Conservation (phyloP, 441 rosid genomes). For the Erysimum cheiri region DNA sequence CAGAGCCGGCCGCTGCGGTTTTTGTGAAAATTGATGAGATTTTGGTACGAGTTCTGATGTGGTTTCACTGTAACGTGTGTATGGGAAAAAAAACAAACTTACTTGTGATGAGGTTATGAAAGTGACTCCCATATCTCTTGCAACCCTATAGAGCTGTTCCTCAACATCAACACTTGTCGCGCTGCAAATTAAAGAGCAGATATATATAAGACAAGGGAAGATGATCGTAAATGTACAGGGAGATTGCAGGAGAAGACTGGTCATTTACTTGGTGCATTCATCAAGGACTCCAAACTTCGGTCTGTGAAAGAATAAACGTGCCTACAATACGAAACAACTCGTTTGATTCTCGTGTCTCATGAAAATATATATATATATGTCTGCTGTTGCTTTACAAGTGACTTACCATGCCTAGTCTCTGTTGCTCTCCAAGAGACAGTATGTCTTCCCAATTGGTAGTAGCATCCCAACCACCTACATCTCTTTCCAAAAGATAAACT, state of each 20-base stretch:
- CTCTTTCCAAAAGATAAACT: slow-evolving; percentile 90
- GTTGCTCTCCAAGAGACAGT: slow-evolving; percentile 98
- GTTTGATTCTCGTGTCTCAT: slow-evolving; percentile 32
- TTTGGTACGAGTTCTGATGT: background rate
- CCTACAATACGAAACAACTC: slow-evolving; percentile 55
- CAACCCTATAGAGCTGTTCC: slow-evolving; percentile 95
- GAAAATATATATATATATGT: background rate
- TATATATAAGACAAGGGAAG: slow-evolving; percentile 2
- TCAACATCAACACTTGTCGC: slow-evolving; percentile 99
- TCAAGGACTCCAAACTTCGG: slow-evolving; percentile 97
- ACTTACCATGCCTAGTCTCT: slow-evolving; percentile 96
- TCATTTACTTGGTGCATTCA: slow-evolving; percentile 97
- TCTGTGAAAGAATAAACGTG: slow-evolving; percentile 95
- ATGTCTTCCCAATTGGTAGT: slow-evolving; percentile 89
- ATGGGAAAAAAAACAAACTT: slow-evolving; percentile 30
- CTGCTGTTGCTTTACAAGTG: slow-evolving; percentile 24
- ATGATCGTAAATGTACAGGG: background rate
- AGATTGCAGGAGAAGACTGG: background rate
- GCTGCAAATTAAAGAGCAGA: slow-evolving; percentile 50
- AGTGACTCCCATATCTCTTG: slow-evolving; percentile 86
- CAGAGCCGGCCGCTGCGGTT: slow-evolving; percentile 89
- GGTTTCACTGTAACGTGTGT: background rate
- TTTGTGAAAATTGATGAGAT: background rate
- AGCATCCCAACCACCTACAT: slow-evolving; percentile 91
- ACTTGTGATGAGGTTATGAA: slow-evolving; percentile 98